A percentile compares a stretch with the other conserved stretches of the same genome.
Conservation (phyloP, 1,284 basidiomycete genomes). For the Naganishia sp. region DNA sequence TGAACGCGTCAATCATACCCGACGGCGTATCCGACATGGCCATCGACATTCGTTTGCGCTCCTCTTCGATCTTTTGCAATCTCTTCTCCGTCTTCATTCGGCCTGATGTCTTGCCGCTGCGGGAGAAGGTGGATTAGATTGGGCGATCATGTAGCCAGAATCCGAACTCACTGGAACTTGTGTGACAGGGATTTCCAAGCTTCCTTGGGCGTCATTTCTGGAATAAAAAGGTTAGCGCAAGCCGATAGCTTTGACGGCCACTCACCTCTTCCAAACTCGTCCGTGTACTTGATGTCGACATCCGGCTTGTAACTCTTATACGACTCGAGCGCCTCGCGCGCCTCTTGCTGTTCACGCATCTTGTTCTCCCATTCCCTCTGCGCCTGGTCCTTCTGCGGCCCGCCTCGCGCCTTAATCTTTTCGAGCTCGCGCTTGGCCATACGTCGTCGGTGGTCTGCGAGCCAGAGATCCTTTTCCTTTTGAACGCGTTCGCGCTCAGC, state of each 20-base stretch:
- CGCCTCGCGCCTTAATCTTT: constrained; percentile 68
- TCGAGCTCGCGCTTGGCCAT: constrained; percentile 79
- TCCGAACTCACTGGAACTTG: constrained; percentile 71
- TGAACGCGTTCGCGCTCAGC: constrained; percentile 79
- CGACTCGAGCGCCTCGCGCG: constrained; percentile 74
- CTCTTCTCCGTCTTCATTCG: constrained; percentile 93
- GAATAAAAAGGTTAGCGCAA: constrained; percentile 22
- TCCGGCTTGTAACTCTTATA: constrained; percentile 97
- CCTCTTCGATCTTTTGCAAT: constrained; percentile 88
- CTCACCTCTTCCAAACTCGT: constrained; percentile 74
- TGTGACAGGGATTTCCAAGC: constrained; percentile 95
- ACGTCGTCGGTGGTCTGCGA: constrained; percentile 76
- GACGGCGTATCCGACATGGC: constrained; percentile 86
- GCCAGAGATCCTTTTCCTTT: constrained; percentile 83
- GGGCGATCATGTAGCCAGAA: not conserved
- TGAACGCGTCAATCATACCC: constrained; percentile 88
- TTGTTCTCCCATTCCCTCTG: constrained; percentile 94
- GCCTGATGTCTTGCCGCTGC: constrained; percentile 79
- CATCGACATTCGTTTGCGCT: constrained; percentile 88
- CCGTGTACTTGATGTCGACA: constrained; percentile 93
- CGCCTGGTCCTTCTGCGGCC: constrained; percentile 82
- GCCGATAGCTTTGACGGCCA: constrained; percentile 5
- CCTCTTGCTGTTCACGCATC: constrained; percentile 84
- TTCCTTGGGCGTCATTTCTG: constrained; percentile 80
- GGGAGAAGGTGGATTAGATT: constrained; percentile 11